Conservation (phyloP, 1,139 yeast species). For the Suhomyces atakaporum region DNA sequence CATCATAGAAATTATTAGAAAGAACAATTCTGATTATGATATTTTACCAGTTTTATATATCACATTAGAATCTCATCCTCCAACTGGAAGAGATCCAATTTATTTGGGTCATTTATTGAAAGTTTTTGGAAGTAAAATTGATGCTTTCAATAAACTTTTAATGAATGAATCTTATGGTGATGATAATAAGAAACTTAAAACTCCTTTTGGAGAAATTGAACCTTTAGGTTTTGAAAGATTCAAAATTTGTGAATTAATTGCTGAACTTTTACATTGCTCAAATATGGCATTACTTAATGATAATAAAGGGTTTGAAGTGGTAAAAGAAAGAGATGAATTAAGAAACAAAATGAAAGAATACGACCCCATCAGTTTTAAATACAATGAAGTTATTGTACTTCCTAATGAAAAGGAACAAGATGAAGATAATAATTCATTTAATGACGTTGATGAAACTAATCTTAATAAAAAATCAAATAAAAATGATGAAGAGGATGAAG, state of each 20-base stretch:
- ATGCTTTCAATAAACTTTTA: slow-evolving; percentile 54
- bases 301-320: slow-evolving; percentile 77
- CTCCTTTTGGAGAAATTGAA: slow-evolving; percentile 61
- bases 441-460: slow-evolving; percentile 8
- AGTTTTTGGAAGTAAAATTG: slow-evolving; percentile 75
- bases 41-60: slow-evolving; percentile 84
- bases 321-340: slow-evolving; percentile 70
- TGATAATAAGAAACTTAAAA: slow-evolving; percentile 43
- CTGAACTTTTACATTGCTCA: slow-evolving; percentile 93
- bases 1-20: slow-evolving; percentile 90
- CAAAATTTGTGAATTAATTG: slow-evolving; percentile 90
- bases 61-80: slow-evolving; percentile 90
- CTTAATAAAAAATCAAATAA: slow-evolving; percentile 10
- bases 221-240: slow-evolving; percentile 96
- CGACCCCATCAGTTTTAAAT: slow-evolving; percentile 51
- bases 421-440: slow-evolving; percentile 17
- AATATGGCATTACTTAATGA: slow-evolving; percentile 94
- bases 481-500: slow-evolving; percentile 23
- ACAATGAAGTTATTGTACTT: slow-evolving; percentile 47
- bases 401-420: slow-evolving; percentile 26
- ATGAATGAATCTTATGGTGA: slow-evolving; percentile 25
- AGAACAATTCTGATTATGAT: slow-evolving; percentile 95
- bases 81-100: slow-evolving; percentile 91
- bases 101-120: slow-evolving; percentile 85
- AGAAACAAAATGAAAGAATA: slow-evolving; percentile 51